Percentiles rank a stretch among this genome's conserved stretches.
Conservation (phyloP, 768 basidiomycete genomes). For the Lanmaoa rubissima region DNA sequence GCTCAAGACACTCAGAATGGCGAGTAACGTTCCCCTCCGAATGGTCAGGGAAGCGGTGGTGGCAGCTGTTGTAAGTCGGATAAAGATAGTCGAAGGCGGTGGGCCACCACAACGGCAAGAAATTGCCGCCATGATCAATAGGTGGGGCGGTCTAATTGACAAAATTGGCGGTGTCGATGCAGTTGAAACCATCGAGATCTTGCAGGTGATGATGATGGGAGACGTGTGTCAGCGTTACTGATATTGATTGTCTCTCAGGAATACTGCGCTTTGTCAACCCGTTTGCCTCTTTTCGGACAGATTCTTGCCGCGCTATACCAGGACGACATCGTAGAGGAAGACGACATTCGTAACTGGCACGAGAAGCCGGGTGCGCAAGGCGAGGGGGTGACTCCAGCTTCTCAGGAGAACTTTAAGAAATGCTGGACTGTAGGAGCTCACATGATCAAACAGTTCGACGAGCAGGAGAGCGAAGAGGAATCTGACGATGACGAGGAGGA, state of each 20-base stretch:
- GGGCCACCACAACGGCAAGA: conserved; percentile 59
- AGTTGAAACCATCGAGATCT: conserved; percentile 71
- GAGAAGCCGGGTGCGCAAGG: conserved; percentile 53
- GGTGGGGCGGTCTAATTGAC: conserved; percentile 85
- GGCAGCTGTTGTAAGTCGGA: conserved; percentile 72
- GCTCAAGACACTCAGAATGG: conserved; percentile 95
- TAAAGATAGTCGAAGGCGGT: conserved; percentile 58
- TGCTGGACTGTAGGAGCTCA: conserved; percentile 68
- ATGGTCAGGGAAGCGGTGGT: conserved; percentile 88
- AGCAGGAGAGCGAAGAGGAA: conserved; percentile 61
- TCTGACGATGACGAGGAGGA: conserved; percentile 31
- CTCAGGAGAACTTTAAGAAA: conserved; percentile 57
- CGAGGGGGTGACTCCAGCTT: conserved; percentile 39
- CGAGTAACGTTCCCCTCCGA: conserved; percentile 87
- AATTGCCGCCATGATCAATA: conserved; percentile 57
- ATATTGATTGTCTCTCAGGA: conserved; percentile 39
- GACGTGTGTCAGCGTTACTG: background rate
- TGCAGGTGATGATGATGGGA: conserved; percentile 57
- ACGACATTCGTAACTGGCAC: conserved; percentile 90
- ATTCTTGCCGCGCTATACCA: conserved; percentile 87
- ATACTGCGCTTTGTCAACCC: conserved; percentile 63
- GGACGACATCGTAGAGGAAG: conserved; percentile 87
- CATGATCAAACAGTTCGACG: conserved; percentile 81
- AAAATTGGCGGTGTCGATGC: conserved; percentile 81
- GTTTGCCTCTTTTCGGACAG: conserved; percentile 75